phyloP scores from a whole-genome alignment of 306 rosid genomes.

The Acacia confusa region DNA sequence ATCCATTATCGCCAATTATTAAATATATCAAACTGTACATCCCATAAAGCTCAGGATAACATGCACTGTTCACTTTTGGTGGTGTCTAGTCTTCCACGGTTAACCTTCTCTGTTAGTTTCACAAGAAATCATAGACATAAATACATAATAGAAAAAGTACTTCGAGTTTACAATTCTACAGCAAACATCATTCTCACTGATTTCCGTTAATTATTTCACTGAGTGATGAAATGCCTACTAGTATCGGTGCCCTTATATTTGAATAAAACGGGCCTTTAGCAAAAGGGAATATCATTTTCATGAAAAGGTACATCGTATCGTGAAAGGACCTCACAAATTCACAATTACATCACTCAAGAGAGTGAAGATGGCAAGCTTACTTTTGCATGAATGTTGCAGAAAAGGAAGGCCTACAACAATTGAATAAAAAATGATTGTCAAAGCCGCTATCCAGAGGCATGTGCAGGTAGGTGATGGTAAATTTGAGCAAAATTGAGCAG shows the following conservation, averaged over 20 bases:
- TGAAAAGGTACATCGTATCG: slow-evolving; percentile 9
- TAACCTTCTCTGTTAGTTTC: too few species aligned
- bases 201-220: too few species aligned
- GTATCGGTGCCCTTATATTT: too few species aligned
- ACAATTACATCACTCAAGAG: slow-evolving; percentile 34
- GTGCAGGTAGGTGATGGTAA: slow-evolving; percentile 8
- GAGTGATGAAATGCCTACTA: too few species aligned
- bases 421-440: slow-evolving; percentile 44
- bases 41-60: too few species aligned
- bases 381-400: slow-evolving; percentile 45
- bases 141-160: neutral
- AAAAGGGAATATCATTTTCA: neutral
- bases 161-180: neutral
- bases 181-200: neutral
- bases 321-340: slow-evolving; percentile 8
- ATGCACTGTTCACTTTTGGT: too few species aligned
- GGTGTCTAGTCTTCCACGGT: too few species aligned
- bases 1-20: too few species aligned
- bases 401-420: slow-evolving; percentile 35
- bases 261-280: neutral
- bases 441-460: slow-evolving; percentile 42
- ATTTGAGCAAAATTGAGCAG: slow-evolving; percentile 31
- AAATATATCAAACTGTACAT: too few species aligned
- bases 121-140: too few species aligned
- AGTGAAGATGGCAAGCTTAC: slow-evolving; percentile 47